Evolutionary conservation across 2,329 filamentous ascomycete genomes (phyloP), one percentile per base, ranked within the genome.

Genomic region (Colletotrichum liaoningense): DNA sequence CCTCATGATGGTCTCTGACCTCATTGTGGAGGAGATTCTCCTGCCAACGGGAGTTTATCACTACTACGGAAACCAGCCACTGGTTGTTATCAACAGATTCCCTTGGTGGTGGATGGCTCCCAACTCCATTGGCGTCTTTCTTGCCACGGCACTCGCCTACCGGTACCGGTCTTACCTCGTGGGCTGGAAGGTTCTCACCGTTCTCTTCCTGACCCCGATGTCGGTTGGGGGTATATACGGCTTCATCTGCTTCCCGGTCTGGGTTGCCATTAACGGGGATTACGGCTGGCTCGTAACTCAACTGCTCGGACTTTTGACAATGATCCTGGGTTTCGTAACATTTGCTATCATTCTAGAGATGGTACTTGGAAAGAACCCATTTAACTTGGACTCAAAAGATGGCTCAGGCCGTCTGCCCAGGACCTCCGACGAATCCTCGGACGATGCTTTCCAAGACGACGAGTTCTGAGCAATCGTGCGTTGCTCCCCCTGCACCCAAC

Each of bases 91-190:
- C 24, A 57, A 57, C 55, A 57, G 14, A 28, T 35, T 57, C 8
- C 55, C 55, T 19, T 57, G 55, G 55, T 57, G 55, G 55, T 57
- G 55, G 55, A 57, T 57, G 55, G 55, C 28, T 57, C 28, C 55
- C 16, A 33, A 57, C 55, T 57, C 55, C 26, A 35, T 28, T 28
- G 55, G 55, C 8, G 55, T 57, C 1, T 57, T 57, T 24, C 28
- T 57, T 30, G 55, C 55, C 12, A 57, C 55, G 1, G 55, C 55
- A 5, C 28, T 57, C 24, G 55, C 26, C 26, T 35, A 57, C 28
- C 28, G 55, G 16, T 33, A 33, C 28, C 55, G 55, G 19, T 33
- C 14, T 57, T 57, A 16, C 11, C 55, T 57, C 16, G 26, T 28
- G 26, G 55, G 55, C 7, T 33, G 55, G 55, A 33, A 28, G 4